Percentiles rank a stretch among this genome's conserved stretches.
Conservation (phyloP, 1,139 yeast genomes). For the Candida glucosophila region DNA sequence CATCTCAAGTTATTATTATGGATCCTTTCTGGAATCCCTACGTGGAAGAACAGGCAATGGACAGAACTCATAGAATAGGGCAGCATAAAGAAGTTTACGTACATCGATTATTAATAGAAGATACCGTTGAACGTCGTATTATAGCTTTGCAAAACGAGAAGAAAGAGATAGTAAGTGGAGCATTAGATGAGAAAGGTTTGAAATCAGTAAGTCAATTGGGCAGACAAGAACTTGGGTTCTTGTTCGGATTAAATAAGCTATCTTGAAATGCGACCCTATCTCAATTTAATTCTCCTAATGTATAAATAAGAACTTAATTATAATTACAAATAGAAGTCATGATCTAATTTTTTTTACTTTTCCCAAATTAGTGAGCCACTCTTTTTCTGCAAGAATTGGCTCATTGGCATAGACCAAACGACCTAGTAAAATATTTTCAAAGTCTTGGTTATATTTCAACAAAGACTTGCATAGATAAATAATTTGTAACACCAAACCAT, state of each 20-base stretch:
- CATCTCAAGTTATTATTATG: conserved; percentile 79
- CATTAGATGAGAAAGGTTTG: conserved; percentile 66
- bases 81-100: conserved; percentile 71
- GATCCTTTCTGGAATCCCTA: conserved; percentile 98
- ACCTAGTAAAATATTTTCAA: conserved; percentile 38
- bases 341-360: conserved; percentile 29
- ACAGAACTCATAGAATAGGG: conserved; percentile 89
- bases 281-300: conserved; percentile 1
- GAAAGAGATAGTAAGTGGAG: conserved; percentile 67
- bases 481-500: conserved; percentile 62
- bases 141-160: conserved; percentile 67
- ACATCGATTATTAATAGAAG: conserved; percentile 55
- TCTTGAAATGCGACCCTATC: conserved; percentile 2
- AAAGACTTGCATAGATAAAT: conserved; percentile 72
- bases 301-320: too few species aligned
- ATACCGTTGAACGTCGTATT: conserved; percentile 82
- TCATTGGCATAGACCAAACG: conserved; percentile 20
- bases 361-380: conserved; percentile 27
- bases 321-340: conserved; percentile 6
- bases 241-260: conserved; percentile 58
- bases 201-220: conserved; percentile 59
- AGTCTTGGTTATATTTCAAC: conserved; percentile 62
- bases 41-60: conserved; percentile 95
- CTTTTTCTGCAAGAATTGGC: conserved; percentile 19
- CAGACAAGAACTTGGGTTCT: conserved; percentile 62